Conservation (phyloP, 768 basidiomycete genomes). For the Mycena albidolilacea region DNA sequence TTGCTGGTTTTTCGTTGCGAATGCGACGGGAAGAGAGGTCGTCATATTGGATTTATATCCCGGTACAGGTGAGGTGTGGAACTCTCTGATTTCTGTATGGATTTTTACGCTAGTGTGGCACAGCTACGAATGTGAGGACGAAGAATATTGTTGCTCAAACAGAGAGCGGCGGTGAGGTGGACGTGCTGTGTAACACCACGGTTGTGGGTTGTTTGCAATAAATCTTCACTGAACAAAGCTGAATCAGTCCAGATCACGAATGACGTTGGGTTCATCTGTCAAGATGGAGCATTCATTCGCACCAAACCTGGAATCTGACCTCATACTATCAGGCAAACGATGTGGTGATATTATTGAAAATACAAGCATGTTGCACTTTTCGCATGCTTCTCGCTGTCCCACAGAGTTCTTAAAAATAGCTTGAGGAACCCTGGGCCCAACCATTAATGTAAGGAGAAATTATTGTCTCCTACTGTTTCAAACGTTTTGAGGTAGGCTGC, state of each 20-base stretch:
- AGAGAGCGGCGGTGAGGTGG: conserved; percentile 29
- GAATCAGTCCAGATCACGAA: conserved; percentile 29
- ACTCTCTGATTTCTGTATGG: conserved; percentile 21
- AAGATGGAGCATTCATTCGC: conserved; percentile 32
- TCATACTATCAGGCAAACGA: conserved; percentile 17
- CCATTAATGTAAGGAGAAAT: too few species aligned
- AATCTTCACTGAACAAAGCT: conserved; percentile 24
- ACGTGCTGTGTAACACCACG: conserved; percentile 29
- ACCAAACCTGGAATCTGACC: conserved; percentile 22
- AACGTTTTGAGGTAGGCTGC: too few species aligned
- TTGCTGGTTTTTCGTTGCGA: conserved; percentile 32
- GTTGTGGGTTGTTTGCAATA: conserved; percentile 24
- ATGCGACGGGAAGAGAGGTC: conserved; percentile 34
- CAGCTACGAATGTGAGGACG: conserved; percentile 29
- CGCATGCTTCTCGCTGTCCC: too few species aligned
- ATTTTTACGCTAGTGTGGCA: conserved; percentile 23
- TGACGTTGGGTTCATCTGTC: conserved; percentile 32
- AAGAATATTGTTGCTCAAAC: conserved; percentile 32
- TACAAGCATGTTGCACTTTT: too few species aligned
- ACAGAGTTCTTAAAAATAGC: too few species aligned
- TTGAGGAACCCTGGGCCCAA: too few species aligned
- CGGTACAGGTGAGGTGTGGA: conserved; percentile 26
- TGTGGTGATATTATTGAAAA: conserved; percentile 17
- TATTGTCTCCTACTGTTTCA: too few species aligned
- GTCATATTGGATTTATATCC: conserved; percentile 32